These are phyloP conservation scores for Botrytis fragariae DNA, from an alignment of 2,329 filamentous ascomycete genomes.

Conservation along the genomic window DNA sequence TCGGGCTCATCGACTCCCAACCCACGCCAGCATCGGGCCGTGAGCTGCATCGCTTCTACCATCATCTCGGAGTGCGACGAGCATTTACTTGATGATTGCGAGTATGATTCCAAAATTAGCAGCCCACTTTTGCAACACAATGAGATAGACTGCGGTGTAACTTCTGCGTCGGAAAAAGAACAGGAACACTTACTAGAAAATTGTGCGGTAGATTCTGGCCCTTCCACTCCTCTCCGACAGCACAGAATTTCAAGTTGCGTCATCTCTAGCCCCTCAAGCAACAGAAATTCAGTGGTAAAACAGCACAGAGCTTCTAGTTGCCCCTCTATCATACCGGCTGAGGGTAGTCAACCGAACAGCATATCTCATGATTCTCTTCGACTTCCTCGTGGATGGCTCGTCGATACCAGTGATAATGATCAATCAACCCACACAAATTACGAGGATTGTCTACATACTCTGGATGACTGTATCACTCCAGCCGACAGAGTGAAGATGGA, in stretches of 20 bases:
- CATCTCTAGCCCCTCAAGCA: neutral
- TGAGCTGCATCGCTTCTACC: neutral
- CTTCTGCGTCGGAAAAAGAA: neutral
- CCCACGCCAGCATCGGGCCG: neutral
- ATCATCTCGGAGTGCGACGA: neutral
- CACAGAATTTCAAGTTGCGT: slow-evolving; percentile 14
- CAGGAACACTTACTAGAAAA: slow-evolving; percentile 7
- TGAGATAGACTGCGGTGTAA: neutral
- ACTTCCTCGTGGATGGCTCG: neutral
- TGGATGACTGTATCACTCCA: slow-evolving; percentile 14
- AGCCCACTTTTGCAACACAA: neutral
- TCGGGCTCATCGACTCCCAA: neutral
- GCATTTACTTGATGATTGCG: slow-evolving; percentile 9
- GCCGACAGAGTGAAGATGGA: slow-evolving; percentile 5
- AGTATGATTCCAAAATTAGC: neutral
- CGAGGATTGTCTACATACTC: slow-evolving; percentile 10
- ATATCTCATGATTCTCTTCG: neutral
- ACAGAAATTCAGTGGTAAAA: neutral
- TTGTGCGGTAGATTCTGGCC: slow-evolving; percentile 2
- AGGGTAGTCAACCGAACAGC: neutral
- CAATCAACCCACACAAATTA: slow-evolving; percentile 7
- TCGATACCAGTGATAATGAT: slow-evolving; percentile 1
- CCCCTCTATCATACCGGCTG: neutral
- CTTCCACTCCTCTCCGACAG: slow-evolving; percentile 9
- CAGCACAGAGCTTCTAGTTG: slow-evolving; percentile 16